Evolutionary conservation across 1,139 yeast genomes (phyloP).

Genomic region (Kodamaea arcana): DNA sequence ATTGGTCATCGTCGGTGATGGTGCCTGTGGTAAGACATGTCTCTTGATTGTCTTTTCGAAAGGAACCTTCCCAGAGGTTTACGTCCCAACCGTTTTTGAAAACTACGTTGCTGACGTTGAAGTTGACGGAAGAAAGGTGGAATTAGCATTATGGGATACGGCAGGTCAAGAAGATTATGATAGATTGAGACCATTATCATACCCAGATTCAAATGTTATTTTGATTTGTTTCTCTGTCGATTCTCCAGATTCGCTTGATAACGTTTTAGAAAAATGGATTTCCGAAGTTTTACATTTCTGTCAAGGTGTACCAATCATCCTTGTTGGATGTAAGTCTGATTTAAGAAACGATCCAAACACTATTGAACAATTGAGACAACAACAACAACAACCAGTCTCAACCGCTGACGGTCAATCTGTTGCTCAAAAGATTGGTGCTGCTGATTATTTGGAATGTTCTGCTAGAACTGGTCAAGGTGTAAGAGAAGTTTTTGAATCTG

Average conservation of each 20-base stretch:
- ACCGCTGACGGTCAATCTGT: slow-evolving; percentile 78
- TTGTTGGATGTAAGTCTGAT: slow-evolving; percentile 91
- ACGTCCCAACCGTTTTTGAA: slow-evolving; percentile 94
- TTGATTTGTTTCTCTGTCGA: slow-evolving; percentile 89
- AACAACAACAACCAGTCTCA: slow-evolving; percentile 73
- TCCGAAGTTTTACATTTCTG: slow-evolving; percentile 92
- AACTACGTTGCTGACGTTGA: slow-evolving; percentile 93
- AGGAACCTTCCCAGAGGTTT: slow-evolving; percentile 94
- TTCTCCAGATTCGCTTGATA: slow-evolving; percentile 87
- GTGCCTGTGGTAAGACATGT: slow-evolving; percentile 86
- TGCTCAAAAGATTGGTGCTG: slow-evolving; percentile 84
- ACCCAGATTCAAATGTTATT: slow-evolving; percentile 91
- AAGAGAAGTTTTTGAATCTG: slow-evolving; percentile 87
- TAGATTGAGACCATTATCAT: slow-evolving; percentile 87
- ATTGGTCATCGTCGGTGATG: slow-evolving; percentile 82
- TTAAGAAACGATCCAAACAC: slow-evolving; percentile 79
- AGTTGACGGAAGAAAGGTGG: slow-evolving; percentile 91
- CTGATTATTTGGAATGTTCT: slow-evolving; percentile 86
- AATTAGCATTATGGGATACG: slow-evolving; percentile 95
- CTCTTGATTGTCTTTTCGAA: slow-evolving; percentile 81
- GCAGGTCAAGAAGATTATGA: slow-evolving; percentile 98
- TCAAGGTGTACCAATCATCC: slow-evolving; percentile 90
- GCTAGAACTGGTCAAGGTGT: slow-evolving; percentile 91
- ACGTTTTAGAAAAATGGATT: slow-evolving; percentile 93
- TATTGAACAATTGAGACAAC: slow-evolving; percentile 68